These are phyloP conservation scores for Ceratopteris richardii DNA, from an alignment of 75 land plant species.

Conservation along the genomic window DNA sequence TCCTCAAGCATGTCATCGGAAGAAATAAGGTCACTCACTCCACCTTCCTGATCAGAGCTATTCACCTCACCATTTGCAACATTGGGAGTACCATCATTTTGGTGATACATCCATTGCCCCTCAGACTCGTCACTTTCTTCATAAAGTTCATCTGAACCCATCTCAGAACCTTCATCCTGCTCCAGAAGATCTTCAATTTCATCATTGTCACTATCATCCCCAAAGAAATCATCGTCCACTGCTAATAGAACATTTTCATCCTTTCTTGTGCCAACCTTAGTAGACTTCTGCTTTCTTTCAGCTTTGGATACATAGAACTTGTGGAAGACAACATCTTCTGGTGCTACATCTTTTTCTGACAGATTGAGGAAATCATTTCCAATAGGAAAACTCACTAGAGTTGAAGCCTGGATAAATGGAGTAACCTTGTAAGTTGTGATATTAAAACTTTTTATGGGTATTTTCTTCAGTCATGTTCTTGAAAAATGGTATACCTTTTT, in stretches of 20 bases:
- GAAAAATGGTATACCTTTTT: slow-evolving; percentile 85
- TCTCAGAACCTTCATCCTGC: slow-evolving; percentile 26
- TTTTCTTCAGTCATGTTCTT: no score
- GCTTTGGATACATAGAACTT: slow-evolving; percentile 68
- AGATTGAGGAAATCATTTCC: slow-evolving; percentile 67
- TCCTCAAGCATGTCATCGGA: slow-evolving; percentile 22
- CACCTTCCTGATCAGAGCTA: slow-evolving; percentile 10
- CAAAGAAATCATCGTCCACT: slow-evolving; percentile 16
- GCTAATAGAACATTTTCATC: slow-evolving; percentile 45
- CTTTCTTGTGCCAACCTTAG: slow-evolving; percentile 36
- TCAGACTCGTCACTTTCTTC: slow-evolving; percentile 32
- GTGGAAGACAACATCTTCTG: slow-evolving; percentile 94
- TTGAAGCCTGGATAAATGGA: slow-evolving; percentile 39
- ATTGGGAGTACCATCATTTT: slow-evolving; percentile 10
- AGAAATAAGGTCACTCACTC: slow-evolving; percentile 1
- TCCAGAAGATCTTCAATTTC: slow-evolving; percentile 82
- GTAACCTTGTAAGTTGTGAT: slow-evolving; percentile 2
- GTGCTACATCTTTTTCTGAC: slow-evolving; percentile 85
- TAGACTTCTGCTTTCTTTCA: slow-evolving; percentile 41
- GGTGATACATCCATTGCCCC: not conserved
- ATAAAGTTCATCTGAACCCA: slow-evolving; percentile 9
- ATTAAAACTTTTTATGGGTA: no score
- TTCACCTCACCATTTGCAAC: not conserved
- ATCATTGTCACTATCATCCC: slow-evolving; percentile 72
- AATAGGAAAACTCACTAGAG: slow-evolving; percentile 34